These are phyloP conservation scores for Phytophthora sojae DNA, from an alignment of 352 stramenopile genomes.

Conservation along the genomic window DNA sequence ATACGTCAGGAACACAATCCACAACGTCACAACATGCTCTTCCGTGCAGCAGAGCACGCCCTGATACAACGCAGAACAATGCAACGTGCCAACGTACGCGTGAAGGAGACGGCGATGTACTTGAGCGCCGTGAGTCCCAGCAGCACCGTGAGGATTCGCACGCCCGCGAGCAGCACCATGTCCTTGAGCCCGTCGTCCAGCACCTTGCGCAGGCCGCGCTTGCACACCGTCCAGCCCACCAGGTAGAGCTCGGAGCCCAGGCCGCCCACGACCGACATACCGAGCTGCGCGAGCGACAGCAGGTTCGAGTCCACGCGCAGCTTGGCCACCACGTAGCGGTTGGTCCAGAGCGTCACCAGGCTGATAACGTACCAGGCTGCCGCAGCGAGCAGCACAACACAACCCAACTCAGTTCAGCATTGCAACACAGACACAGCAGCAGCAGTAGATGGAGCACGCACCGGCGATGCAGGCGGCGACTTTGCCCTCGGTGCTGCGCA, in stretches of 20 bases:
- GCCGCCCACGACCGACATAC: constrained; percentile 82
- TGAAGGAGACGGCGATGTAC: constrained; percentile 93
- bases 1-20: constrained; percentile 13
- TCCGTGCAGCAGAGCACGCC: constrained; percentile 1
- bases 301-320: constrained; percentile 81
- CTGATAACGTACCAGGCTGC: constrained; percentile 84
- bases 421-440: not conserved
- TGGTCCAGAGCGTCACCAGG: constrained; percentile 85
- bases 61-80: not conserved
- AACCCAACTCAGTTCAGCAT: not conserved
- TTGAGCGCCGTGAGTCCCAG: constrained; percentile 91
- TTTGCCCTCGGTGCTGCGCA: constrained; percentile 58
- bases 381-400: not conserved
- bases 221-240: constrained; percentile 70
- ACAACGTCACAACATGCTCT: constrained; percentile 20
- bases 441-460: constrained; percentile 26
- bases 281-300: constrained; percentile 78
- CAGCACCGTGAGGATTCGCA: constrained; percentile 90
- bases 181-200: constrained; percentile 76
- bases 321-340: constrained; percentile 82
- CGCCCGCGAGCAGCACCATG: constrained; percentile 81
- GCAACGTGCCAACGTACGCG: constrained; percentile 51
- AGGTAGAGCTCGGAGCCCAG: constrained; percentile 76
- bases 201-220: constrained; percentile 55
- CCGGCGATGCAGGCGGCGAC: constrained; percentile 66